phyloP scores from a whole-genome alignment of 495 filamentous ascomycete species.

The Penicillium herquei region DNA sequence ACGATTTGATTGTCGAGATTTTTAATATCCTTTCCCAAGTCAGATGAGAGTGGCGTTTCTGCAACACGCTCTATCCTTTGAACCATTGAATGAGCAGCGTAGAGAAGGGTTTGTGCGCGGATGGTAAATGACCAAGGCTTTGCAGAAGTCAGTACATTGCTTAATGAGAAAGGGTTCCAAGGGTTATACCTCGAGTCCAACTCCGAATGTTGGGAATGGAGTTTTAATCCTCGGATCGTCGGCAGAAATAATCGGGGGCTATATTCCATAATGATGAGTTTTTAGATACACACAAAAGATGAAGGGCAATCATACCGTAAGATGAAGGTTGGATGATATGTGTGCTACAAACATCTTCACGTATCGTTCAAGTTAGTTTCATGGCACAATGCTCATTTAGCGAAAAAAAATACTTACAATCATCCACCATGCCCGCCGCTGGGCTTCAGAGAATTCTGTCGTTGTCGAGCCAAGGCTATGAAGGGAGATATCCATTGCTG shows the following conservation, averaged over 20 bases:
- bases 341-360: conserved; percentile 23
- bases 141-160: not conserved
- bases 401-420: conserved; percentile 30
- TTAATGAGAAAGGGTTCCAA: not conserved
- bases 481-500: conserved; percentile 45
- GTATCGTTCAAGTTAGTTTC: conserved; percentile 32
- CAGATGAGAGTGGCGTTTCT: not conserved
- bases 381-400: conserved; percentile 30
- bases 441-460: conserved; percentile 43
- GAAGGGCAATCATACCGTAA: conserved; percentile 15
- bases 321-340: conserved; percentile 15
- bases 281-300: not conserved
- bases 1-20: conserved; percentile 9
- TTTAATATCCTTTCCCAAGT: conserved; percentile 14
- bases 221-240: conserved; percentile 48
- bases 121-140: conserved; percentile 46
- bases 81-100: conserved; percentile 36
- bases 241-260: conserved; percentile 44
- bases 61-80: conserved; percentile 15
- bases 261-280: not conserved
- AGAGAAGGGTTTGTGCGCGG: conserved; percentile 45
- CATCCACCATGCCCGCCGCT: conserved; percentile 55
- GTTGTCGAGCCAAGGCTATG: conserved; percentile 32
- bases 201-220: conserved; percentile 40
- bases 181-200: conserved; percentile 40